Conservation (phyloP, 139 green algal genomes). For the Nannochloris sp. region DNA sequence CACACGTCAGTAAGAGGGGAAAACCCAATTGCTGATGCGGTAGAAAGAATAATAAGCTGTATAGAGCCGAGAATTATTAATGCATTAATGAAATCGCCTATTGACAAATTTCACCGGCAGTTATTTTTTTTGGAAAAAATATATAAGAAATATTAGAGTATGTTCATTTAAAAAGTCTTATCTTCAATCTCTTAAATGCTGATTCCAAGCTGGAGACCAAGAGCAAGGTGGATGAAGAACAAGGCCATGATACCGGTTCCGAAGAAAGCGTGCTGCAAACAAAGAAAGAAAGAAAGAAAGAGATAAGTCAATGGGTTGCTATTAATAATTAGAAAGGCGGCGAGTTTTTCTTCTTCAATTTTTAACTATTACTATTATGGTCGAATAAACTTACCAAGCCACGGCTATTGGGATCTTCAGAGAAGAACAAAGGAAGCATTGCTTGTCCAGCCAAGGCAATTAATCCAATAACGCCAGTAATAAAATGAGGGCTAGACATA, state of each 20-base stretch:
- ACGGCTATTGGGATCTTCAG: constrained; percentile 30
- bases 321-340: too few relatives aligned
- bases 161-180: too few relatives aligned
- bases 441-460: constrained; percentile 59
- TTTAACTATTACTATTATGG: too few relatives aligned
- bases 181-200: constrained; percentile 59
- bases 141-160: too few relatives aligned
- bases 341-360: not conserved
- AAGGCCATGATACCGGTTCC: constrained; percentile 64
- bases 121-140: too few relatives aligned
- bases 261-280: constrained; percentile 60
- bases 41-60: too few relatives aligned
- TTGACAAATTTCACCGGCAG: too few relatives aligned
- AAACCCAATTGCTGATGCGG: not conserved
- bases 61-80: too few relatives aligned
- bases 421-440: constrained; percentile 61
- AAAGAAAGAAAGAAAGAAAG: not conserved
- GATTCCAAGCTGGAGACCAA: constrained; percentile 72
- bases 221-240: constrained; percentile 59
- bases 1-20: not conserved
- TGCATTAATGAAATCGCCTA: too few relatives aligned
- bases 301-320: too few relatives aligned
- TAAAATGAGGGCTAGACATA: constrained; percentile 45
- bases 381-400: constrained; percentile 33
- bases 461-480: constrained; percentile 54